Base-by-base conservation (phyloP, 139 green algal genomes). In the Micractinium sp. region DNA sequence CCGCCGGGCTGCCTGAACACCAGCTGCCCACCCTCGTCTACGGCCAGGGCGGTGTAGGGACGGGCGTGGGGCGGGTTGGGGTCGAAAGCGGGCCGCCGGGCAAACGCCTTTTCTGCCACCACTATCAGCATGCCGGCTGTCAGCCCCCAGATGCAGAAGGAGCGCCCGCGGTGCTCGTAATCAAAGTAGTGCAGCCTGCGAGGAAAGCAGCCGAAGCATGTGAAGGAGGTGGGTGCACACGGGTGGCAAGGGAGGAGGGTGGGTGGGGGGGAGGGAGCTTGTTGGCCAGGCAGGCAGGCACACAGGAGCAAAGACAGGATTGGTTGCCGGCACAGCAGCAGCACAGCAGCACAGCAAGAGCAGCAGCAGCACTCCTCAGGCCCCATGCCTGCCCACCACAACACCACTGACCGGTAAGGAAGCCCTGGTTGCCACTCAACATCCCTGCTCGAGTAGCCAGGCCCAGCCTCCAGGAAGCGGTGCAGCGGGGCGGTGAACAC, bases 401-500 rank as follows among this genome's bases (percentile, higher is more conserved):
- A 29, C 31, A 22, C 85, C 47, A 56, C 47, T 56, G 47, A 89
- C 41, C 92, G 82, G 83, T 94, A 94, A 3, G 73, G 69, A 20
- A 90, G 47, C 3, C 90, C 88, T 36, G 81, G 39, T n/a, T 90
- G 77, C 91, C 92, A 95, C 33, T 88, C 63, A 20, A 93, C 89
- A 84, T 95, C 92, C 22, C 69, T 73, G 33, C 39, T 71, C n/a
- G n/a, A 82, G 74, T 93, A 89, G 1, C 79, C 82, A 0, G 86
- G 78, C 14, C 67, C 56, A 23, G 79, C 86, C 53, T 93, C 85
- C 35, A 94, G 69, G 66, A 94, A 93, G 53, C 87, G 82, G 22
- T n/a, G 38, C 74, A 97, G 86, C 29, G 93, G 93, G 38, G 94
- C 91, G 29, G 88, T 86, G 76, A 97, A 97, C n/a, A 95, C 92